Evolutionary conservation across 176 grass and related monocot species (phyloP).

Genomic region (Cymbopogon citratus): DNA sequence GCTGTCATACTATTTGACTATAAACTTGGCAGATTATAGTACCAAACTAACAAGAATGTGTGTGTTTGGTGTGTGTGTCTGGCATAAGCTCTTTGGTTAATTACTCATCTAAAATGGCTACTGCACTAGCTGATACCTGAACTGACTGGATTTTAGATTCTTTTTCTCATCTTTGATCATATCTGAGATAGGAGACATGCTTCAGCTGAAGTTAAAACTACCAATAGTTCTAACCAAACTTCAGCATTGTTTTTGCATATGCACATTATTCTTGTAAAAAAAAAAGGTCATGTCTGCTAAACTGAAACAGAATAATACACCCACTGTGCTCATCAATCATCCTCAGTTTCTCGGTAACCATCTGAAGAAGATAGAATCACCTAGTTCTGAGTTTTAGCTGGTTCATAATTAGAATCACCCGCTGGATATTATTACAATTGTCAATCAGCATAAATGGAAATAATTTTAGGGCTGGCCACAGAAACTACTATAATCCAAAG

Average conservation of each 20-base stretch:
- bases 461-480: neutral
- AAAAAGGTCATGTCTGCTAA: constrained; percentile 13
- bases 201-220: neutral
- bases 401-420: neutral
- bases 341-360: neutral
- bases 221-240: neutral
- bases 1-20: neutral
- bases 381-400: neutral
- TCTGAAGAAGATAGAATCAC: neutral
- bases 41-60: constrained; percentile 11
- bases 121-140: neutral
- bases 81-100: neutral
- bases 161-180: neutral
- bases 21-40: neutral
- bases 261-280: neutral
- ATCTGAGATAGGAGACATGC: neutral
- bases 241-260: neutral
- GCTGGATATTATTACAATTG: neutral
- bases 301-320: neutral
- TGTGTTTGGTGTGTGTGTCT: neutral
- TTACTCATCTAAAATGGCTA: neutral
- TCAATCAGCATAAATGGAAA: neutral
- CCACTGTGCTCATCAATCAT: neutral
- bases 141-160: neutral
- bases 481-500: neutral